These are phyloP conservation scores for Penicillium cinerascens DNA, from an alignment of 495 filamentous ascomycete species.

Conservation along the genomic window DNA sequence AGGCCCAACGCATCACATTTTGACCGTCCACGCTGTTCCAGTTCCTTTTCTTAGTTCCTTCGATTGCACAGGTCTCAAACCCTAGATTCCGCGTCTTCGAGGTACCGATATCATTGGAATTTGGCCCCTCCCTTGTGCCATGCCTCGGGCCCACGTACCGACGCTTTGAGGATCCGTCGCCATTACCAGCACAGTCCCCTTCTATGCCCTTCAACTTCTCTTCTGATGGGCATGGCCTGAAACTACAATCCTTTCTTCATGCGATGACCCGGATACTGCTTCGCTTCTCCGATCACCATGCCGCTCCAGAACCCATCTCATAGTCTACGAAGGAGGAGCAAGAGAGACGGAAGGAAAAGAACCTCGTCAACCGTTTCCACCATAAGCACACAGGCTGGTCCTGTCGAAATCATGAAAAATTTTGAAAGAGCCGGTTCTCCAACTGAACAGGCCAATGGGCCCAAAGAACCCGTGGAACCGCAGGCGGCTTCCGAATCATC, in stretches of 20 bases:
- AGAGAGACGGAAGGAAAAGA: slow-evolving; percentile 31
- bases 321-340: slow-evolving; percentile 28
- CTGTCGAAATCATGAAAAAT: slow-evolving; percentile 21
- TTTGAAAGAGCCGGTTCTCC: slow-evolving; percentile 6
- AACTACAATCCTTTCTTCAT: not conserved
- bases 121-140: slow-evolving; percentile 21
- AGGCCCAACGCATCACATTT: slow-evolving; percentile 25
- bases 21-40: not conserved
- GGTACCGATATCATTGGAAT: slow-evolving; percentile 18
- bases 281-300: slow-evolving; percentile 25
- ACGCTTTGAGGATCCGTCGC: slow-evolving; percentile 9
- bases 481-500: slow-evolving; percentile 7
- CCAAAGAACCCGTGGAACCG: slow-evolving; percentile 17
- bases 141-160: slow-evolving; percentile 17
- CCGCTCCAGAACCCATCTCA: slow-evolving; percentile 26
- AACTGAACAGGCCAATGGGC: slow-evolving; percentile 11
- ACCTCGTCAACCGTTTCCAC: slow-evolving; percentile 30
- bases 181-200: slow-evolving; percentile 4
- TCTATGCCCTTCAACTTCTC: slow-evolving; percentile 18
- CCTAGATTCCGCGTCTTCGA: slow-evolving; percentile 24
- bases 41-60: not conserved
- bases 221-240: slow-evolving; percentile 19
- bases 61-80: slow-evolving; percentile 8
- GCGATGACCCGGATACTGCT: slow-evolving; percentile 12
- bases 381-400: slow-evolving; percentile 19